These are phyloP conservation scores for Xylaria telfairii DNA, from an alignment of 495 filamentous ascomycete genomes.

Conservation along the genomic window DNA sequence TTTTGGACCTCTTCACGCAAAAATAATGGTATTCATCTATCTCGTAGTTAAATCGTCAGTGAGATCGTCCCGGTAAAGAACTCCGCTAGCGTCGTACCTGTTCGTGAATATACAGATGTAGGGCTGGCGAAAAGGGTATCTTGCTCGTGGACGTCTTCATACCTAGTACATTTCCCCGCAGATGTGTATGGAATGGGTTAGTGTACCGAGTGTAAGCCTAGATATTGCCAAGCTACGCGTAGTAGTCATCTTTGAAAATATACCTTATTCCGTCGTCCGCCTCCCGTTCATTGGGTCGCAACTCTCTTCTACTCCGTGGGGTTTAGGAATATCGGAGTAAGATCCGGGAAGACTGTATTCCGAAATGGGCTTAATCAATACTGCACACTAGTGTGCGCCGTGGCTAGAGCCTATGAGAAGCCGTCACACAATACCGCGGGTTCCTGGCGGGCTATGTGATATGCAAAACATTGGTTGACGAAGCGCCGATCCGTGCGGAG, in stretches of 20 bases:
- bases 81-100: neutral
- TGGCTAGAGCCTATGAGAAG: neutral
- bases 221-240: neutral
- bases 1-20: neutral
- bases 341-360: neutral
- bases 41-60: neutral
- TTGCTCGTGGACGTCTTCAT: neutral
- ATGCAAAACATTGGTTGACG: neutral
- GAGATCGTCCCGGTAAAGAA: neutral
- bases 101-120: neutral
- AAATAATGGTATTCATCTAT: neutral
- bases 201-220: neutral
- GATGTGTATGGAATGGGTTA: neutral
- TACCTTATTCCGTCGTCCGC: neutral
- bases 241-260: neutral
- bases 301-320: neutral
- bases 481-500: conserved; percentile 12
- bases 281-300: neutral
- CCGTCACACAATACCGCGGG: neutral
- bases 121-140: conserved; percentile 1
- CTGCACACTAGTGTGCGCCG: neutral
- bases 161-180: neutral
- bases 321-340: neutral
- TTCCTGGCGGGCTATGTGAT: neutral
- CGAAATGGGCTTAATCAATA: neutral